Percentiles rank a stretch among this genome's conserved stretches.
Conservation (phyloP, 192 early-diverging fungal genomes). For the Linnemannia schmuckeri region DNA sequence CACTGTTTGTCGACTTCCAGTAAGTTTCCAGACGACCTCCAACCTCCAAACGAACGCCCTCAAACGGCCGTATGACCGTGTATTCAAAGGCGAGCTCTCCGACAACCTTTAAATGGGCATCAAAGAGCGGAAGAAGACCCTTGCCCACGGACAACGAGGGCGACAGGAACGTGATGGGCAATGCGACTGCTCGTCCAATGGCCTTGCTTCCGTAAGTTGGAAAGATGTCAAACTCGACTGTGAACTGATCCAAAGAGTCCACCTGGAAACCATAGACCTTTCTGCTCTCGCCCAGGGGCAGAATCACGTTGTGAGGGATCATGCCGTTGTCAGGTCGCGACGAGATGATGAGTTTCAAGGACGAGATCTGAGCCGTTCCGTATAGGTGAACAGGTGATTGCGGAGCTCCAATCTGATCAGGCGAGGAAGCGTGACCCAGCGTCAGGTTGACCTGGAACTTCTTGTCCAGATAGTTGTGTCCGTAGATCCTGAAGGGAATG, state of each 20-base stretch:
- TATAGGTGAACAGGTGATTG: conserved; percentile 68
- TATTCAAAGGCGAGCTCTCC: conserved; percentile 91
- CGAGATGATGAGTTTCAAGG: conserved; percentile 87
- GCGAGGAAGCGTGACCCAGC: conserved; percentile 58
- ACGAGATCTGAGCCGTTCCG: conserved; percentile 74
- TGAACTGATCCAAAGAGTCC: conserved; percentile 76
- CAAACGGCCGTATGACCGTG: conserved; percentile 87
- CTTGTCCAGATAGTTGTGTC: conserved; percentile 96
- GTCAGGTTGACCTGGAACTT: conserved; percentile 88
- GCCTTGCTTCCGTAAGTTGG: conserved; percentile 96
- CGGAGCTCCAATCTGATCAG: conserved; percentile 8
- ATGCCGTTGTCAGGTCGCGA: conserved; percentile 88
- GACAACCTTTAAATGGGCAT: conserved; percentile 91
- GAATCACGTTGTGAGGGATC: conserved; percentile 91
- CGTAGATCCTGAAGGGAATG: conserved; percentile 97
- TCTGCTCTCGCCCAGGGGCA: conserved; percentile 86
- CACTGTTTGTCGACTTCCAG: conserved; percentile 96
- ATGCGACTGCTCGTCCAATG: conserved; percentile 88
- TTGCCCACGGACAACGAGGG: conserved; percentile 41
- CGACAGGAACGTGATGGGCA: conserved; percentile 75
- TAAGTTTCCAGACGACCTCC: conserved; percentile 98
- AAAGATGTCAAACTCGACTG: conserved; percentile 93
- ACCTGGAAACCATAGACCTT: conserved; percentile 89
- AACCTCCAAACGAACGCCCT: conserved; percentile 88
- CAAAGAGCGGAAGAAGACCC: conserved; percentile 82